Evolutionary conservation across 371 early-diverging fungal species (phyloP), one percentile per base, ranked within the genome.

Genomic region (Saksenaea oblongispora): DNA sequence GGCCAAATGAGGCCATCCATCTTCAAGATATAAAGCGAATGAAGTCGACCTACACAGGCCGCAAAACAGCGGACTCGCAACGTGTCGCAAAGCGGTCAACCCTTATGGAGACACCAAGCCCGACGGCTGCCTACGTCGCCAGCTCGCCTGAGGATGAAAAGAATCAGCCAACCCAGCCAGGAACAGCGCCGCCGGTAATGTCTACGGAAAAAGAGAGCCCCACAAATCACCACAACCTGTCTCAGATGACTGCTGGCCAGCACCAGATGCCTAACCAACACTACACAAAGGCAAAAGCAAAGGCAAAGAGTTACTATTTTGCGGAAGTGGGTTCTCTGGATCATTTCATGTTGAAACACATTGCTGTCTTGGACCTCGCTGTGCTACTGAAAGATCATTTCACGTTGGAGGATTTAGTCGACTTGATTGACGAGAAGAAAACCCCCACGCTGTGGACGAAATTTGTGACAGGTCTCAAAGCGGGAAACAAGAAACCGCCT

Each of bases 251-350:
- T 17, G 56, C 62, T 39, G 42, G 34, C 9, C 62, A 56, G 34
- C 54, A 54, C 13, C 54, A 54, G 22, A 47, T 22, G 44, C 64
- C 35, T 2, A 44, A 18, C n/a, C 71, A 58, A 56, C 59, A 62
- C 7, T 78, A 81, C 47, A 67, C 61, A 10, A 79, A 77, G 22
- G 61, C 70, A 0, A 70, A 66, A 11, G 72, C 81, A n/a, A 66
- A 67, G 22, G 64, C 83, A 2, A 87, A 84, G 64, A 70, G 75
- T 39, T 85, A 81, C 41, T 91, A 86, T 59, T 77, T 95, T 61
- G 86, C 89, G 14, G 97, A 98, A 61, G 78, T 96, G 34, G 88
- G 91, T 26, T 89, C 90, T 0, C 76, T 95, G 9, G 92, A 94
- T 64, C 85, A 88, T 57, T 89, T 96, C 64, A 91, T 91, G 69